Base-by-base conservation (phyloP, 1,284 basidiomycete species). In the Melampsora americana region DNA sequence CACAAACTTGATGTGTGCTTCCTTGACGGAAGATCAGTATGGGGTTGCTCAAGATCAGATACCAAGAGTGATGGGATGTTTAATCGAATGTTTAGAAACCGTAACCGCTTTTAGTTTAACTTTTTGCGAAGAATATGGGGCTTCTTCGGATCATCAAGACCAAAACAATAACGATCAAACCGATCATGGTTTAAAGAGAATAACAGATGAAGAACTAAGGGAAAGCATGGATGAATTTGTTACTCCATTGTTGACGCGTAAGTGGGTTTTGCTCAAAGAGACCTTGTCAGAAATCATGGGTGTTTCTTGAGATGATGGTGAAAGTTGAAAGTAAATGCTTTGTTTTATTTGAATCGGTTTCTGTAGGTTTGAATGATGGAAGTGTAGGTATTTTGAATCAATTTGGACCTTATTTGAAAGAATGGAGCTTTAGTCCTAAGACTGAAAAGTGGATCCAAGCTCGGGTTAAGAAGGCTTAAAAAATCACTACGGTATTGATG, bases 21-120 rank as follows among this genome's bases (percentile, higher is more conserved):
- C 92, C 6, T 83, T 93, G 42, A 85, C 85, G 1, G 92, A 93
- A 82, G 92, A 94, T 82, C 85, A 86, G 32, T 92, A 90, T 79
- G 92, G 92, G 14, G 87, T 89, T 64, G 90, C 92, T 7, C 92
- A 93, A 81, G 85, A 90, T 6, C 90, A 92, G 80, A 91, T 92
- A 32, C 90, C 92, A 0, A 87, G 87, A 71, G 88, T 92, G 28
- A 82, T 94, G 11, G 92, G 93, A 82, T 89, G 89, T 0, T 84
- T 93, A 79, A 80, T 90, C 20, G 86, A 86, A 1, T 91, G 89
- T 83, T 85, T 91, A 23, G 81, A 82, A 1, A 89, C 87, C 1
- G 83, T 92, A 14, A 90, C 92, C 78, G 85, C 86, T 32, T 89
- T 89, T 77, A 86, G 87, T 74, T 79, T 79, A 0, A 87, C 46